Base-by-base conservation (phyloP, 169 alveolate genomes). In the Perkinsus chesapeaki region DNA sequence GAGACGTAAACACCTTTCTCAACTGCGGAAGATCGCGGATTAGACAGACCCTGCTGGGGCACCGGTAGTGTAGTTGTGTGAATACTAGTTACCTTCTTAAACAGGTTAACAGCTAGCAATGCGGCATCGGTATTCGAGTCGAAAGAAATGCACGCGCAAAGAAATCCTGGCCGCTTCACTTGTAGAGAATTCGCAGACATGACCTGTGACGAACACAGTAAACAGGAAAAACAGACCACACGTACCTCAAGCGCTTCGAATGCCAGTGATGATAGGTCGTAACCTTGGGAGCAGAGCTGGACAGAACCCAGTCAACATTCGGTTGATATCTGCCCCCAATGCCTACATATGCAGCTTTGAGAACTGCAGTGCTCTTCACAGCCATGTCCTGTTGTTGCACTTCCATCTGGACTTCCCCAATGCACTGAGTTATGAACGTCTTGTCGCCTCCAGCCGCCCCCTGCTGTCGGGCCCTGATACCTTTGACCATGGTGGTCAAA, bases 161-260 rank as follows among this genome's bases (percentile, higher is more conserved):
- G 93, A 92, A 94, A 95, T 90, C 94, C 95, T 3, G 94, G 94
- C 38, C 95, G 73, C 91, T 91, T 92, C 27, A 94, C 37, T 60
- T 37, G 36, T 91, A 91, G n/a, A 38, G 34, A 27, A 20, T 48
- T 39, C 73, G 39, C 72, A 36, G 90, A 36, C 72, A 72, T 9
- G 91, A 47, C 95, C 92, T 94, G 82, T n/a, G n/a, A n/a, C n/a
- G n/a, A n/a, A n/a, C n/a, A n/a, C n/a, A n/a, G n/a, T n/a, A n/a
- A n/a, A n/a, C n/a, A n/a, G n/a, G n/a, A n/a, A n/a, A n/a, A n/a
- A n/a, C n/a, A n/a, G n/a, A n/a, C n/a, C n/a, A n/a, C n/a, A n/a
- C n/a, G n/a, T n/a, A 72, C 96, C 93, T 95, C 95, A 36, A 95
- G 93, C 60, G 94, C 92, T 0, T 94, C 93, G 43, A 95, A 95